Conservation (phyloP, 768 basidiomycete genomes). For the Hericium rajendrae region DNA sequence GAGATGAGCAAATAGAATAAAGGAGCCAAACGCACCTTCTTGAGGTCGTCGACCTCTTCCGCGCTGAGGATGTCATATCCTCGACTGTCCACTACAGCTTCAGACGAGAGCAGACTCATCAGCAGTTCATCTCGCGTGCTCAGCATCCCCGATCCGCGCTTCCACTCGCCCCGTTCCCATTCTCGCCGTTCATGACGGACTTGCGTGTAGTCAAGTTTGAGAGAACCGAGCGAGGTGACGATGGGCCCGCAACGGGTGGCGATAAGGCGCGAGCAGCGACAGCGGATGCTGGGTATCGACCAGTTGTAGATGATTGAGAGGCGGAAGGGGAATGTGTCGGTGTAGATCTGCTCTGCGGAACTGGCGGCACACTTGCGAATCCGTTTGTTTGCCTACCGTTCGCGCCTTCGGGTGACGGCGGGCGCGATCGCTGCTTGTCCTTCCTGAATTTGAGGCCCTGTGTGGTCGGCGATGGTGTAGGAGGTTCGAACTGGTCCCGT, state of each 20-base stretch:
- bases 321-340: too few species aligned
- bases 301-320: too few species aligned
- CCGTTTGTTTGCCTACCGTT: neutral
- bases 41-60: constrained; percentile 63
- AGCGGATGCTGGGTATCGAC: neutral
- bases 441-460: neutral
- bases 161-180: neutral
- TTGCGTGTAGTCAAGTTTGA: neutral
- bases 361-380: neutral
- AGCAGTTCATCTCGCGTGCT: constrained; percentile 77
- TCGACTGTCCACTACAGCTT: constrained; percentile 88
- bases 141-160: constrained; percentile 16
- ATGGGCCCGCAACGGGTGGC: constrained; percentile 19
- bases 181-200: neutral
- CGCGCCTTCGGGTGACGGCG: neutral
- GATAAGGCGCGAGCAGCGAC: constrained; percentile 7
- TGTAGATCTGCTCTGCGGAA: too few species aligned
- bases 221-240: constrained; percentile 5
- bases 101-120: constrained; percentile 83
- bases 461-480: neutral
- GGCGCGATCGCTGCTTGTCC: neutral
- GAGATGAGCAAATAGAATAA: neutral
- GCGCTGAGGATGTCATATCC: constrained; percentile 68
- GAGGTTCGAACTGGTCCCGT: neutral
- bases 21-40: constrained; percentile 50